These are phyloP conservation scores for Neurospora tetrasperma DNA, from an alignment of 495 filamentous ascomycete species.

Conservation along the genomic window DNA sequence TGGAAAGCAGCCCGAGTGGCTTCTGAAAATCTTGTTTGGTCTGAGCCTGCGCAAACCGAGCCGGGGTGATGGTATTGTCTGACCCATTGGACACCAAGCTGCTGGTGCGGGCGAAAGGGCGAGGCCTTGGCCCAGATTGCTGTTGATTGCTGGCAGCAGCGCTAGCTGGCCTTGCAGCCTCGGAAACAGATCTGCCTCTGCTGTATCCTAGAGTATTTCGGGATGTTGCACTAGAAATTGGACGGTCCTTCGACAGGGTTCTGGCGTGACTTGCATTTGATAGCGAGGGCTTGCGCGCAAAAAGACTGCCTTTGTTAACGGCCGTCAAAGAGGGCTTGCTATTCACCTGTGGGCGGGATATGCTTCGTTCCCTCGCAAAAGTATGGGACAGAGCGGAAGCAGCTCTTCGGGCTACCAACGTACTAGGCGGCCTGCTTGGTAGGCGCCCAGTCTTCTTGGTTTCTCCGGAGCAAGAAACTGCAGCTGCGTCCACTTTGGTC, in stretches of 20 bases:
- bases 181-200: slow-evolving; percentile 58
- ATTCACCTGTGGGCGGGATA: not conserved
- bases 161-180: slow-evolving; percentile 22
- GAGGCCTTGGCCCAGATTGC: slow-evolving; percentile 11
- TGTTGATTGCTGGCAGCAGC: slow-evolving; percentile 3
- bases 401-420: slow-evolving; percentile 28
- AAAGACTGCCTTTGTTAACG: slow-evolving; percentile 21
- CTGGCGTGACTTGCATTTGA: slow-evolving; percentile 24
- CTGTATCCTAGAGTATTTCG: slow-evolving; percentile 72
- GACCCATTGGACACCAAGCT: slow-evolving; percentile 34
- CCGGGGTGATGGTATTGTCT: slow-evolving; percentile 42
- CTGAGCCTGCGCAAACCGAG: slow-evolving; percentile 28
- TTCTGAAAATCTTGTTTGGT: slow-evolving; percentile 22
- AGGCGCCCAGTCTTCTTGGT: slow-evolving; percentile 17
- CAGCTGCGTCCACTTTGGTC: slow-evolving; percentile 3
- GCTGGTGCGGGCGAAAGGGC: slow-evolving; percentile 19
- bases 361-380: not conserved
- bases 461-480: not conserved
- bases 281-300: slow-evolving; percentile 30
- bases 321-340: not conserved
- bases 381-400: slow-evolving; percentile 25
- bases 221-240: slow-evolving; percentile 53
- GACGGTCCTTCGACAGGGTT: slow-evolving; percentile 40
- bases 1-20: slow-evolving; percentile 29
- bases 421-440: slow-evolving; percentile 27